A percentile compares a stretch with the other conserved stretches of the same genome.
These are phyloP conservation scores for Pseudocercospora fuligena DNA, from an alignment of 2,329 filamentous ascomycete genomes.

Conservation along the genomic window DNA sequence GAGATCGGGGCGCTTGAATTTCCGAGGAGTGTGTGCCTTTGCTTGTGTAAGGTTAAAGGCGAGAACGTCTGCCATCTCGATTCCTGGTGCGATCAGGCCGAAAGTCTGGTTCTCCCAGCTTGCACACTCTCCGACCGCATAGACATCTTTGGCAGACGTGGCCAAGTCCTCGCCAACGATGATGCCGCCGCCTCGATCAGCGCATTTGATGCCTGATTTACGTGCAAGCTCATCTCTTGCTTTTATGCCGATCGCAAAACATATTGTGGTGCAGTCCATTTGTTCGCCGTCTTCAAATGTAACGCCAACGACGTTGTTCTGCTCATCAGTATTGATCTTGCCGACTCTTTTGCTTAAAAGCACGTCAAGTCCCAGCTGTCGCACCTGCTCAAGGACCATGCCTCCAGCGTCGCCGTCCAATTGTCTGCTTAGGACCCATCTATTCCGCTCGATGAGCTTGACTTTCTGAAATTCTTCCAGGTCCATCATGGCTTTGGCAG, in stretches of 20 bases:
- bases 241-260: constrained; percentile 87
- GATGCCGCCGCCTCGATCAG: constrained; percentile 75
- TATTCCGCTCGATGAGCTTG: constrained; percentile 78
- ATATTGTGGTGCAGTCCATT: constrained; percentile 79
- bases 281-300: constrained; percentile 79
- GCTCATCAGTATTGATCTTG: constrained; percentile 69
- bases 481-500: constrained; percentile 90
- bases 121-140: constrained; percentile 89
- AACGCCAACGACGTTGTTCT: constrained; percentile 73
- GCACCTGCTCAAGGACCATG: constrained; percentile 82
- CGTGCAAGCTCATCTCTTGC: constrained; percentile 78
- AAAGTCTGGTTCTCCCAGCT: constrained; percentile 88
- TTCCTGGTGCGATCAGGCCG: constrained; percentile 83
- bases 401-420: constrained; percentile 79
- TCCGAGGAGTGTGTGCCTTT: constrained; percentile 68
- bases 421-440: constrained; percentile 82
- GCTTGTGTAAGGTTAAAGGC: constrained; percentile 90
- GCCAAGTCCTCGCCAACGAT: constrained; percentile 69
- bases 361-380: constrained; percentile 77
- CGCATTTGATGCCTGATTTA: constrained; percentile 71
- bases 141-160: constrained; percentile 74
- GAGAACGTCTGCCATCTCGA: constrained; percentile 92
- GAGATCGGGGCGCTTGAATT: constrained; percentile 81
- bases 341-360: constrained; percentile 76
- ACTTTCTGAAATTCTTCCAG: constrained; percentile 74